Evolutionary conservation across 2,329 filamentous ascomycete species (phyloP), one percentile per base, ranked within the genome.

Genomic region (Torrubiellomyces zombiae): DNA sequence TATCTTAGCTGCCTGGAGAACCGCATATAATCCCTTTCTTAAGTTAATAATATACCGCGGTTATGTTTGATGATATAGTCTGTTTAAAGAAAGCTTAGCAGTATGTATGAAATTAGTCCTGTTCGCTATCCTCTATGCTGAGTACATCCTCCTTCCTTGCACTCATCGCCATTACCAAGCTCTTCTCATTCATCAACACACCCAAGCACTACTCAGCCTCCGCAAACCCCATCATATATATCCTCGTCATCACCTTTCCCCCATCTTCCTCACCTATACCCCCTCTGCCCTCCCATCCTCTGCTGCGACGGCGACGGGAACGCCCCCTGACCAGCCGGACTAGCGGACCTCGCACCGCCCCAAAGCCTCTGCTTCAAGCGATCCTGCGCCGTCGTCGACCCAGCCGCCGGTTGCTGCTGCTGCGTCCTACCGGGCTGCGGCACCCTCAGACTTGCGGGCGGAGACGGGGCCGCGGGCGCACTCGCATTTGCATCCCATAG

Each of bases 291-390:
- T 28, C 49, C 37, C 35, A 14, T 27, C 27, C 10, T 27, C 24
- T 12, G 10, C 27, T 25, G 25, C 12, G 44, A 40, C 10, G 59
- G 53, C 20, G 61, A 58, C 29, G 60, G 55, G 32, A 62, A 66
- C 5, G 62, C 59, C 4, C 55, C 54, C 26, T 50, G 41, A 9
- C 32, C 11, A 49, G 44, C 14, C 54, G 70, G 67, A 34, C 69
- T 75, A 23, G 58, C 56, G 21, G 65, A 66, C 35, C 64, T 60
- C 13, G 66, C 51, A 5, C 60, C 60, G 16, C 67, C 71, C 62
- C 82, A 82, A 22, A 93, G 54, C 32, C 80, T 60, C 40, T 83
- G 80, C 44, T 82, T 80, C 38, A 94, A 56, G 37, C 80, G 63
- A 39, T 92, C 80, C 53, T 91, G 80, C 25, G 82, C 82, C 12